A percentile compares a stretch with the other conserved stretches of the same genome.
Conservation (phyloP, 2,329 filamentous ascomycete genomes). For the Paradendryphiella salina region DNA sequence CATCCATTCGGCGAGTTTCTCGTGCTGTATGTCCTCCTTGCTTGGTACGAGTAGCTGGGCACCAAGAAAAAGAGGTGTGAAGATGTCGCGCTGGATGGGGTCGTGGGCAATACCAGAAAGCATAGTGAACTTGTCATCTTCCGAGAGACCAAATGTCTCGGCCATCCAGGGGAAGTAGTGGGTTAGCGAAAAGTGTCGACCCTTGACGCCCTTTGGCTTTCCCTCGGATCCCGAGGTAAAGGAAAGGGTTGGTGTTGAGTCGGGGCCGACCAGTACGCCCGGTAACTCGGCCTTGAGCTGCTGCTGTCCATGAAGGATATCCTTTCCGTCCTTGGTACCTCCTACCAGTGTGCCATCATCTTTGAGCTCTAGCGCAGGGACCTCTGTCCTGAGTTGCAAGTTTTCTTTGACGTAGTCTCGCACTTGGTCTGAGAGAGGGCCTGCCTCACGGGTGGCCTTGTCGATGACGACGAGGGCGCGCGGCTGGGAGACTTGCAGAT, state of each 20-base stretch:
- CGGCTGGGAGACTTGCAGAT: conserved; percentile 78
- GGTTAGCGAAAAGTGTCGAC: conserved; percentile 81
- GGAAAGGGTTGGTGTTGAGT: conserved; percentile 74
- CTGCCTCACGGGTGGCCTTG: conserved; percentile 69
- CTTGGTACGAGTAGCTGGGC: conserved; percentile 77
- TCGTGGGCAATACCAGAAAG: conserved; percentile 80
- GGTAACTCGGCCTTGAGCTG: conserved; percentile 61
- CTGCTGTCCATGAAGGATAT: conserved; percentile 64
- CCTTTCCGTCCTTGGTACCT: conserved; percentile 65
- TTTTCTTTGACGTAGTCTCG: conserved; percentile 72
- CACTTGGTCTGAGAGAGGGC: conserved; percentile 63
- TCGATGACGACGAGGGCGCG: conserved; percentile 72
- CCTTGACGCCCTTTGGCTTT: conserved; percentile 81
- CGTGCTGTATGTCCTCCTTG: conserved; percentile 82
- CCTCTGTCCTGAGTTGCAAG: conserved; percentile 69
- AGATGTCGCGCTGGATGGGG: conserved; percentile 72
- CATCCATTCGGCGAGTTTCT: conserved; percentile 89
- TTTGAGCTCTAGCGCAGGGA: conserved; percentile 72
- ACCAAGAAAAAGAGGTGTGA: conserved; percentile 86
- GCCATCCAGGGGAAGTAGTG: conserved; percentile 96
- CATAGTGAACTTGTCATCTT: conserved; percentile 77
- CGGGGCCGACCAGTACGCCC: conserved; percentile 79
- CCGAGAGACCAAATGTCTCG: conserved; percentile 72
- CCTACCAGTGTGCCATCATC: conserved; percentile 75
- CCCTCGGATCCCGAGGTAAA: conserved; percentile 71